Percentiles rank a stretch among this genome's conserved stretches.
Evolutionary conservation across 805 yeast genomes (phyloP).

Genomic region (Pichia insulana): DNA sequence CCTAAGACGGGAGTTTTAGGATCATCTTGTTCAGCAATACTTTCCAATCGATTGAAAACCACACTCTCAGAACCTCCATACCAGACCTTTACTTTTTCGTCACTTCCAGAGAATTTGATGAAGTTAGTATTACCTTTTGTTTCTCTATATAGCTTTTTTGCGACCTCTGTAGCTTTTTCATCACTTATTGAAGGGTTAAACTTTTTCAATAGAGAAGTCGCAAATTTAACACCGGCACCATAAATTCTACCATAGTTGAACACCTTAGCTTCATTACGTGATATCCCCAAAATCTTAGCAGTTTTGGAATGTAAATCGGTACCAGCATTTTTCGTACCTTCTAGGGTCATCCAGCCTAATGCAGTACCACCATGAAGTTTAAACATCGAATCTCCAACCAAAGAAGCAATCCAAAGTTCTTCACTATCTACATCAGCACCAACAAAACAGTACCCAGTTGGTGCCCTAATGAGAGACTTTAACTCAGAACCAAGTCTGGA

Average conservation of each 20-base stretch:
- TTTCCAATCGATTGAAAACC: slow-evolving; percentile 80
- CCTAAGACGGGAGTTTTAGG: slow-evolving; percentile 91
- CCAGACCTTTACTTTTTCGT: slow-evolving; percentile 33
- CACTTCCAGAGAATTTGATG: slow-evolving; percentile 9
- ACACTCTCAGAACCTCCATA: slow-evolving; percentile 92
- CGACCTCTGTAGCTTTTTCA: slow-evolving; percentile 54
- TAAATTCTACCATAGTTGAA: slow-evolving; percentile 96
- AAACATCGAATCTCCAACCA: slow-evolving; percentile 87
- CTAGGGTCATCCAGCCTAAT: slow-evolving; percentile 98
- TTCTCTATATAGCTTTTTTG: slow-evolving; percentile 59
- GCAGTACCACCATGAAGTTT: slow-evolving; percentile 93
- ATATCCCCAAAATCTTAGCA: slow-evolving; percentile 79
- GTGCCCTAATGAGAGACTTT: slow-evolving; percentile 80
- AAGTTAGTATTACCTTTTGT: slow-evolving; percentile 64
- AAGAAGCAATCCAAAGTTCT: slow-evolving; percentile 95
- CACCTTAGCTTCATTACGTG: slow-evolving; percentile 85
- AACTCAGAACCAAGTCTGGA: slow-evolving; percentile 87
- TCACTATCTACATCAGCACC: slow-evolving; percentile 99
- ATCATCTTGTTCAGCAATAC: slow-evolving; percentile 68
- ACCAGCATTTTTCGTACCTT: slow-evolving; percentile 84
- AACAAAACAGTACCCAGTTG: slow-evolving; percentile 80
- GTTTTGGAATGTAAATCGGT: slow-evolving; percentile 95
- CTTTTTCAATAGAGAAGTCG: slow-evolving; percentile 72
- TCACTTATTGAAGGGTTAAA: slow-evolving; percentile 69
- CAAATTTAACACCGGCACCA: slow-evolving; percentile 94